These are phyloP conservation scores for Lotus japonicus DNA, from an alignment of 306 rosid species.

Conservation along the genomic window DNA sequence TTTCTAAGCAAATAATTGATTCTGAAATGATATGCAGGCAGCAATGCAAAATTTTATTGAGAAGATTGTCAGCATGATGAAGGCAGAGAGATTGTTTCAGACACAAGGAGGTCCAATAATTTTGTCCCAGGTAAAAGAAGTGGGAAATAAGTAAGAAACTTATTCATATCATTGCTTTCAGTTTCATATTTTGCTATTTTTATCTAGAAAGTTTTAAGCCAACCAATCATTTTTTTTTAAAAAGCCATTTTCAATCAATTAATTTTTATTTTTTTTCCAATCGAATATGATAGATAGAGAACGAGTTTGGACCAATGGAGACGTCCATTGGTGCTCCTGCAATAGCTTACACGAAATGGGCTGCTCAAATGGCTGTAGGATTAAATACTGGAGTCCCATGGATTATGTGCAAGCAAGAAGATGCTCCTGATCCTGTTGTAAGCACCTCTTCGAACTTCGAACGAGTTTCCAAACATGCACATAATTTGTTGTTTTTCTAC, in stretches of 20 bases:
- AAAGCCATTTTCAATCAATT: too few relatives aligned
- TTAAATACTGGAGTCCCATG: slow-evolving; percentile 90
- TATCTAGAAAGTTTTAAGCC: background rate
- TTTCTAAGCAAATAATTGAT: background rate
- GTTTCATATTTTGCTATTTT: too few relatives aligned
- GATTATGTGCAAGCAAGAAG: slow-evolving; percentile 99
- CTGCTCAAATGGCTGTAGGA: slow-evolving; percentile 86
- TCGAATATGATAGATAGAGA: slow-evolving; percentile 65
- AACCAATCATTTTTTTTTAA: too few relatives aligned
- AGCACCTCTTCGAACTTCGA: slow-evolving; percentile 29
- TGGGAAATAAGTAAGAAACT: background rate
- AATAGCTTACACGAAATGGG: slow-evolving; percentile 84
- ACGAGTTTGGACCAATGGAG: slow-evolving; percentile 90
- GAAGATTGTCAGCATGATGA: slow-evolving; percentile 80
- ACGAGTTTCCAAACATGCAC: too few relatives aligned
- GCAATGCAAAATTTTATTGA: slow-evolving; percentile 82
- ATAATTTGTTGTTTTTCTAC: too few relatives aligned
- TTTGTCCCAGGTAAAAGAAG: slow-evolving; percentile 76
- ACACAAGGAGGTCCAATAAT: slow-evolving; percentile 95
- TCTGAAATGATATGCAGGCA: slow-evolving; percentile 40
- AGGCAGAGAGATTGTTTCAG: slow-evolving; percentile 74
- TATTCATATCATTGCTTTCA: too few relatives aligned
- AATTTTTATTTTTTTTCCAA: background rate
- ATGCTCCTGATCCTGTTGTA: slow-evolving; percentile 94
- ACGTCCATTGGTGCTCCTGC: slow-evolving; percentile 88